Conservation (phyloP, 192 early-diverging fungal genomes). For the Linnemannia hyalina region DNA sequence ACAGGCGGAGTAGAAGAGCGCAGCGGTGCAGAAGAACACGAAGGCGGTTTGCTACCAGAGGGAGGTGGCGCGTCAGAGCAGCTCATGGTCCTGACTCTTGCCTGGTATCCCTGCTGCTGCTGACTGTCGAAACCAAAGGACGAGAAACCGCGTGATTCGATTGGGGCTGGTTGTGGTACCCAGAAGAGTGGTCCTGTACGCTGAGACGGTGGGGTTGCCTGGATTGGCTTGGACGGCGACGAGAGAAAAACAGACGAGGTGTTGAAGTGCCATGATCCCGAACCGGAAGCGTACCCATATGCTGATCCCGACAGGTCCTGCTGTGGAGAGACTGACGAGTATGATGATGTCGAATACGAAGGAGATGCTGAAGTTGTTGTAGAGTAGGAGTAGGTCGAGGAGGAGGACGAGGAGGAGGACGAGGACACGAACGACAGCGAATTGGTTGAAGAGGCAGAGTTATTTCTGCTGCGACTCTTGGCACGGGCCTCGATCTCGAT, state of each 20-base stretch:
- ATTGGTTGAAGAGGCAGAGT: constrained; percentile 12
- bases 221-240: not conserved
- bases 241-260: not conserved
- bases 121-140: not conserved
- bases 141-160: not conserved
- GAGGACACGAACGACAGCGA: not conserved
- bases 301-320: constrained; percentile 3
- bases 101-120: not conserved
- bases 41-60: not conserved
- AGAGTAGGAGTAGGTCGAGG: not conserved
- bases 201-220: not conserved
- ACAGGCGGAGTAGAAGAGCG: not conserved
- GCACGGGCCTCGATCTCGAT: constrained; percentile 43
- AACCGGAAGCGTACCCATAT: not conserved
- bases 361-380: not conserved
- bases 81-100: constrained; percentile 20
- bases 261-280: not conserved
- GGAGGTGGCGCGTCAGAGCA: constrained; percentile 6
- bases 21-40: not conserved
- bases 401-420: not conserved
- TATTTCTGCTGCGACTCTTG: constrained; percentile 48
- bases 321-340: not conserved
- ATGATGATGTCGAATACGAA: not conserved
- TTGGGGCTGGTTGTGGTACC: not conserved
- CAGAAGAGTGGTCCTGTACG: not conserved